phyloP scores from a whole-genome alignment of 2,329 filamentous ascomycete species.

The Colletotrichum euphorbiae region DNA sequence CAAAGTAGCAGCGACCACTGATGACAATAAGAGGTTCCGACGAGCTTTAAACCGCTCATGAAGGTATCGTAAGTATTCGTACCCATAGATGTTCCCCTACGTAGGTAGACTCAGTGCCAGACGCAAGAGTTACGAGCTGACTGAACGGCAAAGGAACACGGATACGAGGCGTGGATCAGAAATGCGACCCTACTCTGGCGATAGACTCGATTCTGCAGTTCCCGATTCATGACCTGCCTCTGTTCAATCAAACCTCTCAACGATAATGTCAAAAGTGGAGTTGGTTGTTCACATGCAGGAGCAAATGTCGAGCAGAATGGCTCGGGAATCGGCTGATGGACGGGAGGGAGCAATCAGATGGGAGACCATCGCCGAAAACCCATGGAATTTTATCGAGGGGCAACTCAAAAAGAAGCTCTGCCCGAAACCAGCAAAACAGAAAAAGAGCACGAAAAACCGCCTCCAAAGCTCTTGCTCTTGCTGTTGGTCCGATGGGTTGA shows the following conservation, averaged over 20 bases:
- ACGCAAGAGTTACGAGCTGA: constrained; percentile 15
- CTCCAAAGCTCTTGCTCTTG: background rate
- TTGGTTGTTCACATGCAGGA: constrained; percentile 33
- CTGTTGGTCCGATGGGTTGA: background rate
- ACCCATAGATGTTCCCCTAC: no score
- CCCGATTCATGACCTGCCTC: constrained; percentile 22
- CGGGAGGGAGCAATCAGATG: constrained; percentile 22
- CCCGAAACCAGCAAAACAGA: background rate
- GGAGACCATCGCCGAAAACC: constrained; percentile 5
- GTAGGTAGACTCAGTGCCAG: background rate
- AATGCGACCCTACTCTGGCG: constrained; percentile 7
- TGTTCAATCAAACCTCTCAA: constrained; percentile 34
- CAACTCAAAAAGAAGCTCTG: constrained; percentile 17
- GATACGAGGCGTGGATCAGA: constrained; percentile 30
- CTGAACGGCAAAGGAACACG: constrained; percentile 27
- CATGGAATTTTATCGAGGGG: constrained; percentile 8
- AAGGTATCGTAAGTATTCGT: background rate
- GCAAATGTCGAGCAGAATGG: constrained; percentile 24
- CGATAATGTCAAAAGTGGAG: constrained; percentile 37
- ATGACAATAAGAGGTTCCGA: no score
- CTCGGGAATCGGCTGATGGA: constrained; percentile 36
- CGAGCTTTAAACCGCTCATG: background rate
- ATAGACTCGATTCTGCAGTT: constrained; percentile 13
- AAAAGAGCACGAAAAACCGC: background rate
- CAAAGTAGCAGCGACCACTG: no score